These are phyloP conservation scores for Lagenaria siceraria DNA, from an alignment of 306 rosid species.

Conservation along the genomic window DNA sequence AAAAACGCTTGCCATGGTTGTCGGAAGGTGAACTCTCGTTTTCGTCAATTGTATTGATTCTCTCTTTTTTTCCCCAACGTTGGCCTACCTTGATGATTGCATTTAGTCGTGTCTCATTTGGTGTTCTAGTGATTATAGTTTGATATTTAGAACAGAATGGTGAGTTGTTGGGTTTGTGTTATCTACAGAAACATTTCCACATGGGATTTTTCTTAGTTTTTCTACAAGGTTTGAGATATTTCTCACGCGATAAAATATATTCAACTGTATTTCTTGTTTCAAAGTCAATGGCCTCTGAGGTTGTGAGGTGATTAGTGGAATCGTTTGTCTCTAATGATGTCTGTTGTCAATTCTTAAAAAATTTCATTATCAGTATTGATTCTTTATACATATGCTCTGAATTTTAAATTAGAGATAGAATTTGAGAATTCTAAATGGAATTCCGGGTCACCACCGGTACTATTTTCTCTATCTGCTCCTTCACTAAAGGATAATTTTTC, in stretches of 20 bases:
- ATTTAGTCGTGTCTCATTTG: not conserved
- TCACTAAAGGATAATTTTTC: not conserved
- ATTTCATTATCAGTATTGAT: conserved; percentile 5
- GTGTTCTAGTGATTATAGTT: not conserved
- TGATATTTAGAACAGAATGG: not conserved
- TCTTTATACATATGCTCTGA: conserved; percentile 30
- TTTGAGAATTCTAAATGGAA: not conserved
- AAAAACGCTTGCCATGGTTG: conserved; percentile 51
- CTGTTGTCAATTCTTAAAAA: not conserved
- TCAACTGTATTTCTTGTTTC: not conserved
- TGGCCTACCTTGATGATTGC: not conserved
- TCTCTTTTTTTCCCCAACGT: not conserved
- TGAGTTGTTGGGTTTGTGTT: not conserved
- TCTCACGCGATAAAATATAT: not conserved
- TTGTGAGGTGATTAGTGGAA: not conserved
- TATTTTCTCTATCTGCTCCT: not conserved
- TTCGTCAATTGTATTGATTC: not conserved
- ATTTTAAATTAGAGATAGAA: not conserved
- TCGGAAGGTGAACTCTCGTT: conserved; percentile 49
- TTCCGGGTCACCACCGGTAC: not conserved
- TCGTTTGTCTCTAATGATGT: not conserved
- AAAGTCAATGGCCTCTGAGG: not conserved
- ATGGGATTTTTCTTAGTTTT: not conserved
- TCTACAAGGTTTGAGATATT: not conserved
- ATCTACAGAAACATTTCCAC: not conserved